Conservation (phyloP, 345 rosid species). For the Capsella bursapastoris region DNA sequence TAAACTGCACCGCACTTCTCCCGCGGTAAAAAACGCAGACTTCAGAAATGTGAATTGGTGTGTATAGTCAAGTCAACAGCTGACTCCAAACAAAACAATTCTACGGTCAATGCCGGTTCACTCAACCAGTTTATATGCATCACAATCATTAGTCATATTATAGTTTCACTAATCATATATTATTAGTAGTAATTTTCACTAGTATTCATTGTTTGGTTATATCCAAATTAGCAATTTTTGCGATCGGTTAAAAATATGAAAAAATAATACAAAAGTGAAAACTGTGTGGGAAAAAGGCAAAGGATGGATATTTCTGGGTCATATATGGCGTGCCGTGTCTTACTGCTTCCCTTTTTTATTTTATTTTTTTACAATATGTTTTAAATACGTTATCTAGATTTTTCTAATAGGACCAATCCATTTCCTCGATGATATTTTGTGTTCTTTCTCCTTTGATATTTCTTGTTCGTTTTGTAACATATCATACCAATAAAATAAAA, state of each 20-base stretch:
- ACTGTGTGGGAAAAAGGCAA: not conserved
- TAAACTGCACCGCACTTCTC: no score
- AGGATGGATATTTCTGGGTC: constrained; percentile 32
- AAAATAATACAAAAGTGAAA: not conserved
- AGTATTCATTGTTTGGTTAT: no score
- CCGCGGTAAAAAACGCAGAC: not conserved
- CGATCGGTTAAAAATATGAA: not conserved
- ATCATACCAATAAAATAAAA: no score
- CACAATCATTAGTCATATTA: no score
- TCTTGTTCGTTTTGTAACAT: no score
- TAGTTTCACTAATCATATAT: no score
- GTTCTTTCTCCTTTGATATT: no score
- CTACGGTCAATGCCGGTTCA: no score
- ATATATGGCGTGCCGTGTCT: constrained; percentile 42
- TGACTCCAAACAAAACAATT: not conserved
- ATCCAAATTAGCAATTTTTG: no score
- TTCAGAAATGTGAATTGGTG: not conserved
- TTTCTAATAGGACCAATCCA: not conserved
- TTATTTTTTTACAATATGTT: not conserved
- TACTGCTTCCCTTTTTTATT: constrained; percentile 12
- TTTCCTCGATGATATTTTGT: no score
- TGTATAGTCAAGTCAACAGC: not conserved
- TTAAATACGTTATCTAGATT: not conserved
- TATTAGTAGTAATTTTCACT: no score
- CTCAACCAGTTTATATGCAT: no score